Base-by-base conservation (phyloP, 2,329 filamentous ascomycete genomes). In the Alternaria sp. region DNA sequence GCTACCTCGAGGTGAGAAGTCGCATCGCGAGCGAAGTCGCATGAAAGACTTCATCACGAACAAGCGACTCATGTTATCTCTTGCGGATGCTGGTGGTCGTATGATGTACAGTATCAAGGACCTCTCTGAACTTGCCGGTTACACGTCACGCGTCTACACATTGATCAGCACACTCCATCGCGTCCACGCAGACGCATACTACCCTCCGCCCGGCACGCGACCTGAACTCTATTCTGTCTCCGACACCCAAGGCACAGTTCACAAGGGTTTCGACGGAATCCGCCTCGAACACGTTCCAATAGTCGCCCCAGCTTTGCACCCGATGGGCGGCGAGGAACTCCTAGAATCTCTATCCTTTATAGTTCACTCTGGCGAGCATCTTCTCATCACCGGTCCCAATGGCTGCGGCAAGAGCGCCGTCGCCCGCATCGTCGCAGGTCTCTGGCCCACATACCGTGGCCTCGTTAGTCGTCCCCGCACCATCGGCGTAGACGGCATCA, bases 91-190 rank as follows among this genome's bases (percentile, higher is more conserved):
- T 2, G 95, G 95, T 58, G 94, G 94, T 26, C 87, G 95, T 45
- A 97, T 99, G 92, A 99, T 99, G 95, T 99, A 99, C 82, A 95
- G 91, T 62, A 96, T 99, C 82, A 99, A 99, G 79, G 96, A 99
- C 73, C 86, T 99, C 34, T 93, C 93, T 1, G 95, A 99, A 76
- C 83, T 99, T 33, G 95, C 95, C 5, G 95, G 95, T 23, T 96
- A 98, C 80, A 99, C 95, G 0, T 97, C 92, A 58, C 88, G 95
- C 42, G 93, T 99, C 11, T 99, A 97, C 80, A 96, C 93, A 10
- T 84, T 99, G 39, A 96, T 99, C 72, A 94, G 93, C 42, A 97
- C 95, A 0, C 85, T 99, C 26, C 95, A 99, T 73, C 88, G 95
- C 31, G 93, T 96, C 1, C 93, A 99, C 72, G 93, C 95, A 49